These are phyloP conservation scores for Hysterangium stoloniferum DNA, from an alignment of 768 basidiomycete species.

Conservation along the genomic window DNA sequence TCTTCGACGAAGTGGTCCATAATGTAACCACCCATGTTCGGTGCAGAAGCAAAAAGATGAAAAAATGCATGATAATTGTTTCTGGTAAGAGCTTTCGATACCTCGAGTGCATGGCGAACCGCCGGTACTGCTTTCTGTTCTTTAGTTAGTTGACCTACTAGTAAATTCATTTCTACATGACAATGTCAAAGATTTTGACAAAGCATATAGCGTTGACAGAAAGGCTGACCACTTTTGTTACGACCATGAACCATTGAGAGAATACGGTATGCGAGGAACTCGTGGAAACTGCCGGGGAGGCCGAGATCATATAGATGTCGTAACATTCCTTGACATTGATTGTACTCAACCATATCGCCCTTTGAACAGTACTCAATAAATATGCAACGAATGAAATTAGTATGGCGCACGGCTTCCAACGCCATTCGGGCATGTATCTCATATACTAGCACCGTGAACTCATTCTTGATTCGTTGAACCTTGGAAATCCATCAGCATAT, in stretches of 20 bases:
- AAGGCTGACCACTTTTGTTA: slow-evolving; percentile 79
- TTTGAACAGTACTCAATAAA: slow-evolving; percentile 26
- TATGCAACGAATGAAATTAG: slow-evolving; percentile 1
- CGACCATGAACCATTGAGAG: slow-evolving; percentile 91
- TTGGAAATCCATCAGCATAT: slow-evolving; percentile 24
- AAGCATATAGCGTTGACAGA: slow-evolving; percentile 7
- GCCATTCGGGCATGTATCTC: slow-evolving; percentile 98
- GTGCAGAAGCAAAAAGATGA: slow-evolving; percentile 71
- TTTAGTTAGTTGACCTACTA: slow-evolving; percentile 94
- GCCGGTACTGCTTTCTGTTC: slow-evolving; percentile 75
- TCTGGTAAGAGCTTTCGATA: slow-evolving; percentile 83
- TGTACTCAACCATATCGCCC: slow-evolving; percentile 98
- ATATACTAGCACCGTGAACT: slow-evolving; percentile 95
- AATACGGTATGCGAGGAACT: slow-evolving; percentile 96
- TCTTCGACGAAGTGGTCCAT: slow-evolving; percentile 98
- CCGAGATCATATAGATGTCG: slow-evolving; percentile 89
- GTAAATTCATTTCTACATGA: slow-evolving; percentile 83
- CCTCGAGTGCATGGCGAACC: slow-evolving; percentile 82
- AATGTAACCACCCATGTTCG: slow-evolving; percentile 97
- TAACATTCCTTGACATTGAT: slow-evolving; percentile 91
- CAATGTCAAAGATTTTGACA: slow-evolving; percentile 5
- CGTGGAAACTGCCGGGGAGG: slow-evolving; percentile 85
- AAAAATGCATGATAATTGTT: slow-evolving; percentile 95
- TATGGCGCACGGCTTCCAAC: slow-evolving; percentile 66
- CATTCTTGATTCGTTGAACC: slow-evolving; percentile 99